Evolutionary conservation across 1,284 basidiomycete species (phyloP).

Genomic region (Sporisorium reilianum): DNA sequence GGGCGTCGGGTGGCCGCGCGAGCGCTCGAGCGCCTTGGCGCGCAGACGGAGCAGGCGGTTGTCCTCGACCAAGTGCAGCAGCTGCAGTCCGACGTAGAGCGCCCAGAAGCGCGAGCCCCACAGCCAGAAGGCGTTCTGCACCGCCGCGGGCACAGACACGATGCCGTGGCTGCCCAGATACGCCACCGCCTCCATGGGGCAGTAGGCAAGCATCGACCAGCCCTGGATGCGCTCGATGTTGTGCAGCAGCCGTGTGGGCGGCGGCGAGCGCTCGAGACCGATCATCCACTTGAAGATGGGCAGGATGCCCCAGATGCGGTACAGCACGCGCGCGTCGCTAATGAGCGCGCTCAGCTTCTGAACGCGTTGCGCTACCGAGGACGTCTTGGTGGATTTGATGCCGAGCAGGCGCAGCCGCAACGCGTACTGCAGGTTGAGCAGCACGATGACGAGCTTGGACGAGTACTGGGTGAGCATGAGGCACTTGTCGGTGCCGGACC

Average conservation of each 20-base stretch:
- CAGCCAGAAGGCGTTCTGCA: slow-evolving; percentile 61
- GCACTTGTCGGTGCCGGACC: slow-evolving; percentile 67
- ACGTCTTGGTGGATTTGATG: slow-evolving; percentile 44
- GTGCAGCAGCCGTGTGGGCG: slow-evolving; percentile 62
- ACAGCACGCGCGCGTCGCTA: slow-evolving; percentile 63
- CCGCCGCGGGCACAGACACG: slow-evolving; percentile 52
- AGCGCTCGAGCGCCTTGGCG: slow-evolving; percentile 63
- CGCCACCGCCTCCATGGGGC: slow-evolving; percentile 67
- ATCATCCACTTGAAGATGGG: slow-evolving; percentile 69
- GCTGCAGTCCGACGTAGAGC: slow-evolving; percentile 66
- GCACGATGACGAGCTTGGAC: slow-evolving; percentile 60
- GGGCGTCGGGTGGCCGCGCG: slow-evolving; percentile 63
- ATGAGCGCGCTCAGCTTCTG: slow-evolving; percentile 54
- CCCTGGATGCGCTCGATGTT: slow-evolving; percentile 68
- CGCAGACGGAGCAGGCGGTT: slow-evolving; percentile 65
- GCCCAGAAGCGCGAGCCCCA: slow-evolving; percentile 64
- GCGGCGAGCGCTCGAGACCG: slow-evolving; percentile 59
- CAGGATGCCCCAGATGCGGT: slow-evolving; percentile 68
- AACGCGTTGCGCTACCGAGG: slow-evolving; percentile 46
- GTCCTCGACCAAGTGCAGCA: slow-evolving; percentile 67
- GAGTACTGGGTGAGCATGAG: slow-evolving; percentile 68
- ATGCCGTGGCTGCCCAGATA: slow-evolving; percentile 66
- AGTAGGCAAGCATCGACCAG: slow-evolving; percentile 67
- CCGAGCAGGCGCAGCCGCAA: slow-evolving; percentile 56
- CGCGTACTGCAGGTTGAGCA: slow-evolving; percentile 61